These are phyloP conservation scores for Mucor mucedo DNA, from an alignment of 371 early-diverging fungal species.

Conservation along the genomic window DNA sequence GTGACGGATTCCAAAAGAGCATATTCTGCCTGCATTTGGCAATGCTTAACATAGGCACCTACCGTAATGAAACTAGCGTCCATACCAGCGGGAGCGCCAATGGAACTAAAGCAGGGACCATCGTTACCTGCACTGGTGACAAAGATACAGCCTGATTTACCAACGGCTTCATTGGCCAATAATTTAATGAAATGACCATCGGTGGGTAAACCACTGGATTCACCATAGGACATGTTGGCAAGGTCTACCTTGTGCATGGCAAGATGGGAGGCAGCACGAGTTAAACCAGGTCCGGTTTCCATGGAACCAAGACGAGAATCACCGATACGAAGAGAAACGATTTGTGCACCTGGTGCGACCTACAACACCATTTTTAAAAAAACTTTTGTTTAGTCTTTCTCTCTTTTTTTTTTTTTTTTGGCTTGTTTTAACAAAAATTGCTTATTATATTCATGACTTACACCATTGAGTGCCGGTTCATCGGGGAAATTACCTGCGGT, in stretches of 20 bases:
- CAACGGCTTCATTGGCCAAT: constrained; percentile 81
- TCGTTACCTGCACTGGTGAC: constrained; percentile 92
- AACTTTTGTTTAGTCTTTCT: not conserved
- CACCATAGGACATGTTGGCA: constrained; percentile 97
- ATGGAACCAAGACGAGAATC: constrained; percentile 83
- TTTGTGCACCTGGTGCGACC: constrained; percentile 91
- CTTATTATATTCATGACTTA: constrained; percentile 30
- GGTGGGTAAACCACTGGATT: constrained; percentile 74
- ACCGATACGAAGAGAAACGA: constrained; percentile 93
- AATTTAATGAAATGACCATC: constrained; percentile 83
- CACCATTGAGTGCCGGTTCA: constrained; percentile 85
- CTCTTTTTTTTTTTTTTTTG: not conserved
- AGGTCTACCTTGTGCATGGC: constrained; percentile 82
- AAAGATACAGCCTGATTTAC: constrained; percentile 84
- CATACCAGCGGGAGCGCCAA: constrained; percentile 90
- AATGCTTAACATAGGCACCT: constrained; percentile 88
- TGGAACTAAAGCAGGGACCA: constrained; percentile 88
- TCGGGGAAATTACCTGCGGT: constrained; percentile 85
- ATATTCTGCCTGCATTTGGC: constrained; percentile 90
- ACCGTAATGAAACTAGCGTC: constrained; percentile 80
- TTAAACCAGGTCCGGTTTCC: constrained; percentile 89
- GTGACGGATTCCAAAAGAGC: constrained; percentile 75
- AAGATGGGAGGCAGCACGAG: constrained; percentile 83
- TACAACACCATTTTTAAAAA: constrained; percentile 20
- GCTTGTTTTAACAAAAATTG: not conserved